Evolutionary conservation across 441 rosid species (phyloP), one percentile per base, ranked within the genome.

Genomic region (Corymbia calophylla): DNA sequence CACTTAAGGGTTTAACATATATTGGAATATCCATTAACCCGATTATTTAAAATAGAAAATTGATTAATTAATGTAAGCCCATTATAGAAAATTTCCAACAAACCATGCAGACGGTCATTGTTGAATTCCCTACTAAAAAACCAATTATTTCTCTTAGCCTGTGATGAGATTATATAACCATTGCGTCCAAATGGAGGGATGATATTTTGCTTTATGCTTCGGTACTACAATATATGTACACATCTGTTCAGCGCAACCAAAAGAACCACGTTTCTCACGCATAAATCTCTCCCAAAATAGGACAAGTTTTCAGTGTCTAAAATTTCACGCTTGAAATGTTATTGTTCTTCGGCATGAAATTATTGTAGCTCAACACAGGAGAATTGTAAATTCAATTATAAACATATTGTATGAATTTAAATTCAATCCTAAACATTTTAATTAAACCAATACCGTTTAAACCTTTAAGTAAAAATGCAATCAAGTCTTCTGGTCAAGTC

Each of bases 281-380:
- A 60, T 25, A 8, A 56, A 55, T 55, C 27, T 55, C 60, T 55
- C 5, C 10, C 25, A 55, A 58, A 60, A 60, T 60, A 25, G 16
- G 66, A 27, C n/a, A 27, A 60, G n/a, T 58, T 58, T 58, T 58
- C 3, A 58, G 15, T 58, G 64, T 53, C 1, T 68, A 16, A 27
- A 60, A 60, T 12, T 23, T 27, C 11, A 60, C 8, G 1, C 12
- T 60, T 16, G 15, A 60, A 60, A 60, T 27, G 31, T 60, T 27
- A 60, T 12, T 13, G 31, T 27, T 60, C 7, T 60, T 23, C 23
- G 29, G 31, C 8, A 60, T 3, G 8, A 7, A 60, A 27, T 27
- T 8, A 13, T 60, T 1, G 32, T 1, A 3, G 27, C n/a, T 27
- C 15, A 8, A 58, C 2, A 29, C 4, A 1, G 16, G 17, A 27